These are phyloP conservation scores for Rosa lucieae DNA, from an alignment of 306 rosid species.

Conservation along the genomic window DNA sequence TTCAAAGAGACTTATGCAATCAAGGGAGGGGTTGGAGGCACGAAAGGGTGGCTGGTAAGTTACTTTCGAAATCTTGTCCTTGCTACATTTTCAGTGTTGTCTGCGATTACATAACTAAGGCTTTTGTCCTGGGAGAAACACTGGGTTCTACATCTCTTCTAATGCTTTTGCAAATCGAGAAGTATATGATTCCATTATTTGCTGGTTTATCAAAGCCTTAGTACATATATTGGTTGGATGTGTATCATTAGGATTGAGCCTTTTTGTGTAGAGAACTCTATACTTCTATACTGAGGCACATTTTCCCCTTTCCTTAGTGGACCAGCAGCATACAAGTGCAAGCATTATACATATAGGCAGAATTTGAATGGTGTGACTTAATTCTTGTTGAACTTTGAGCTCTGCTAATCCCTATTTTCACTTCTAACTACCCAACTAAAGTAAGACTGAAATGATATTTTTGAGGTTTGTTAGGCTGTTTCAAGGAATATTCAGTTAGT, in stretches of 20 bases:
- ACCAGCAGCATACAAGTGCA: neutral
- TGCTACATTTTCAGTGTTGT: constrained; percentile 12
- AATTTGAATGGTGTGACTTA: neutral
- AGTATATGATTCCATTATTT: neutral
- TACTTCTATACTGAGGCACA: neutral
- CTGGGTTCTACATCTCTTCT: neutral
- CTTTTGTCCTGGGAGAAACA: constrained; percentile 7
- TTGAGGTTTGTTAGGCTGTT: neutral
- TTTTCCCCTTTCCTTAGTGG: neutral
- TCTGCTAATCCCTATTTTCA: neutral
- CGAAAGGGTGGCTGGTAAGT: constrained; percentile 86
- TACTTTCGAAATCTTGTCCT: constrained; percentile 8
- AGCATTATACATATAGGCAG: neutral
- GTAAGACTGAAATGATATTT: neutral
- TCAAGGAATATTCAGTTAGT: neutral
- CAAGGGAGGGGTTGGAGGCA: constrained; percentile 85
- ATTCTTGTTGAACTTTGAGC: neutral
- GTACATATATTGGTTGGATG: neutral
- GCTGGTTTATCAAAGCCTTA: neutral
- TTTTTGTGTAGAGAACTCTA: neutral
- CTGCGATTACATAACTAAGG: neutral
- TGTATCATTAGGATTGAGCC: neutral
- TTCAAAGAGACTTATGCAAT: constrained; percentile 88
- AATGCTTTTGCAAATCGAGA: neutral
- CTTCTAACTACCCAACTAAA: neutral